phyloP scores from a whole-genome alignment of 768 basidiomycete species.

The Lentinula lateritia region DNA sequence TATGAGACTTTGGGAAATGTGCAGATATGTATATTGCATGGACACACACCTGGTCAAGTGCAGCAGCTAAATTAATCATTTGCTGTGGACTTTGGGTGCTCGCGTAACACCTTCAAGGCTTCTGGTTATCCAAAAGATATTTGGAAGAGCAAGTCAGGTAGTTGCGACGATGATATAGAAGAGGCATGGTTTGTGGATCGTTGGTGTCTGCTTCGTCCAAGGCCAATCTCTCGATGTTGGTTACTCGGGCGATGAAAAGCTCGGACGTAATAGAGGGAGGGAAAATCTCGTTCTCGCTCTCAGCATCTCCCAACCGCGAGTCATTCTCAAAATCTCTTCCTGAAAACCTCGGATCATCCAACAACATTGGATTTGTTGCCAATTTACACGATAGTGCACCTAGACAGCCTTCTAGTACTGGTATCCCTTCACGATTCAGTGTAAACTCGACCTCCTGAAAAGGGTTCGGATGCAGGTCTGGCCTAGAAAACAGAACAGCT shows the following conservation, averaged over 20 bases:
- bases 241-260: constrained; percentile 78
- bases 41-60: not conserved
- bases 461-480: constrained; percentile 61
- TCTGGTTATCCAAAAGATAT: not conserved
- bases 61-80: not conserved
- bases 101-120: not conserved
- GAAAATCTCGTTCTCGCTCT: not conserved
- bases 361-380: constrained; percentile 51
- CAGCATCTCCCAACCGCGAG: not conserved
- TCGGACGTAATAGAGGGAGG: constrained; percentile 41
- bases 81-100: not conserved
- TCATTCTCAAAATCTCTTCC: constrained; percentile 14
- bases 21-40: not conserved
- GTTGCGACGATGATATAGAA: constrained; percentile 3
- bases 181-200: not conserved
- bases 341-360: constrained; percentile 48
- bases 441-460: constrained; percentile 35
- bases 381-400: constrained; percentile 74
- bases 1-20: too few relatives aligned
- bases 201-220: not conserved
- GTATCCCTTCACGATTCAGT: constrained; percentile 48
- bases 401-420: constrained; percentile 51
- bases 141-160: constrained; percentile 2
- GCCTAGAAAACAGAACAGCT: constrained; percentile 68
- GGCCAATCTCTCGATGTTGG: constrained; percentile 35